phyloP scores from a whole-genome alignment of 495 filamentous ascomycete species.

The Hypomontagnella submonticulosa region DNA sequence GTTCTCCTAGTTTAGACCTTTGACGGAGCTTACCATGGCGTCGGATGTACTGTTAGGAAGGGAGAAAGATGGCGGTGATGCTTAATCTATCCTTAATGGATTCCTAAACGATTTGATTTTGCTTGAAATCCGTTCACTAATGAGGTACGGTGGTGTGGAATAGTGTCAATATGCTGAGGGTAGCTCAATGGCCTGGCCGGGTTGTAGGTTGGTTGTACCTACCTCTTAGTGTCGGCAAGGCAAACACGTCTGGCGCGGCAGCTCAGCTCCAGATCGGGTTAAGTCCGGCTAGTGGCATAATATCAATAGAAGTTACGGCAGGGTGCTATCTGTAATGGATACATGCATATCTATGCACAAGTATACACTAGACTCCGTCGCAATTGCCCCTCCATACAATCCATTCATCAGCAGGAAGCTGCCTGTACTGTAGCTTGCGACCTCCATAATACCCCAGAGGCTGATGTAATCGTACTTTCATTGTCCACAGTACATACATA shows the following conservation, averaged over 20 bases:
- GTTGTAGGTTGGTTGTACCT: conserved; percentile 32
- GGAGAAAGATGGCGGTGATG: conserved; percentile 12
- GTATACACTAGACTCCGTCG: neutral
- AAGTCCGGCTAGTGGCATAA: neutral
- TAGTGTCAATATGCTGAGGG: conserved; percentile 18
- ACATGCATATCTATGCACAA: neutral
- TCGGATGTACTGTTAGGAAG: conserved; percentile 10
- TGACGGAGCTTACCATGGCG: conserved; percentile 49
- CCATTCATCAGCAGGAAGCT: conserved; percentile 38
- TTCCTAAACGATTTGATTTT: neutral
- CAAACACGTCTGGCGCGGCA: conserved; percentile 55
- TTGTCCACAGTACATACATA: neutral
- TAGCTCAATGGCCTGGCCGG: conserved; percentile 24
- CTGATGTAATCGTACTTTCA: conserved; percentile 31
- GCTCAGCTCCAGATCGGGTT: conserved; percentile 36
- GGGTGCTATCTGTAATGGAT: conserved; percentile 12
- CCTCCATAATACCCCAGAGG: too few relatives aligned
- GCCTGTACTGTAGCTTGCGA: conserved; percentile 20
- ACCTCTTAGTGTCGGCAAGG: conserved; percentile 41
- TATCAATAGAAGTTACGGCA: too few relatives aligned
- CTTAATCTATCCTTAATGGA: neutral
- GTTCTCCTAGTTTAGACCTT: neutral
- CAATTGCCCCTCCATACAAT: conserved; percentile 35
- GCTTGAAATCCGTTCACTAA: neutral
- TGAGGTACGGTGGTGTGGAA: conserved; percentile 28